Base-by-base conservation (phyloP, 2,329 filamentous ascomycete genomes). In the Colletotrichum eremochloae region DNA sequence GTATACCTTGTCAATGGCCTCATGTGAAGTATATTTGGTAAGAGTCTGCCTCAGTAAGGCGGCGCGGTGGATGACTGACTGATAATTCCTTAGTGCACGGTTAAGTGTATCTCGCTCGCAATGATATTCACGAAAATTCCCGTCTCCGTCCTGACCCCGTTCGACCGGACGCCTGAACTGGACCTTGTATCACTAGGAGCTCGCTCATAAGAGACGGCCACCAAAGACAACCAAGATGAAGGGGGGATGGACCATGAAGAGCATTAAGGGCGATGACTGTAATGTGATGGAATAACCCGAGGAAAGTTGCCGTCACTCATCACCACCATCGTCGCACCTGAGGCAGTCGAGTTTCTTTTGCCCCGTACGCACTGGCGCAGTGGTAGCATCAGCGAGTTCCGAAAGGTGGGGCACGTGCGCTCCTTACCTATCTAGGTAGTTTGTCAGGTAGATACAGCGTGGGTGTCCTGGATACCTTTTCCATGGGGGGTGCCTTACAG, bases 111-210 rank as follows among this genome's bases (percentile, higher is more conserved):
- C 29, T 46, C 40, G 24, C 15, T 46, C 40, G 24, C 15, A 24
- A 42, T 44, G 20, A 24, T 29, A 14, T 46, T 20, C 11, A 46
- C 33, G 20, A n/a, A 20, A 63, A 63, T 15, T 9, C 40, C 18
- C 29, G 31, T 33, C 7, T 18, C 24, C 48, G 20, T 46, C 46
- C 42, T 24, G 50, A 42, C 36, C 40, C 38, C 1, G 50, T 55
- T 63, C 29, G 48, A 63, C 58, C 31, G 24, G 50, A 24, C 66
- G 48, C 56, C 65, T 63, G 66, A 48, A 40, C 11, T 33, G 31
- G 52, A 12, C 31, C 18, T 68, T 31, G 12, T 20, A 31, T 31
- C 20, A 36, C 31, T 50, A 20, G 29, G 11, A 29, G 44, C 12
- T 36, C 20, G 38, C 29, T 36, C 46, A 36, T 29, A 20, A 31